These are phyloP conservation scores for Colletotrichum cuscutae DNA, from an alignment of 2,329 filamentous ascomycete genomes.

Conservation along the genomic window DNA sequence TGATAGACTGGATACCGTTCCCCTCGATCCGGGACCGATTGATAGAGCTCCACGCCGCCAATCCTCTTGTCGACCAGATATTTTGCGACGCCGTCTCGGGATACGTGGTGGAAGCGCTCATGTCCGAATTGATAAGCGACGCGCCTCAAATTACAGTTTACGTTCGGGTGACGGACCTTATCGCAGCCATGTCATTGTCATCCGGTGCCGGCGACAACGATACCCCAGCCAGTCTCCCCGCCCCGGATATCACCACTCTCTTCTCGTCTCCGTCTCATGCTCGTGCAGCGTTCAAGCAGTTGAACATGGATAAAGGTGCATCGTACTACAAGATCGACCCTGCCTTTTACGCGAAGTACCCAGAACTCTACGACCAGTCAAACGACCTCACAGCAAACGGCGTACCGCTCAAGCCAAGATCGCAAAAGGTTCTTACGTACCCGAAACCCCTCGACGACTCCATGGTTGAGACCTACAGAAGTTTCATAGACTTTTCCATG, in stretches of 20 bases:
- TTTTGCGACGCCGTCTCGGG: slow-evolving; percentile 46
- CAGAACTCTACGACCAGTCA: slow-evolving; percentile 42
- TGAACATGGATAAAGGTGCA: slow-evolving; percentile 46
- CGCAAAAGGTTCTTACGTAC: slow-evolving; percentile 42
- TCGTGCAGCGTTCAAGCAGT: slow-evolving; percentile 39
- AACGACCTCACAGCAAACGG: slow-evolving; percentile 41
- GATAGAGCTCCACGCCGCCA: slow-evolving; percentile 44
- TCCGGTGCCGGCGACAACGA: background rate
- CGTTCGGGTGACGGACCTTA: slow-evolving; percentile 43
- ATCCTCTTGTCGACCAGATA: slow-evolving; percentile 44
- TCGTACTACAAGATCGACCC: slow-evolving; percentile 47
- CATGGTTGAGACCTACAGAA: slow-evolving; percentile 45
- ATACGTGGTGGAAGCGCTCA: slow-evolving; percentile 43
- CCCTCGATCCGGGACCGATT: slow-evolving; percentile 42
- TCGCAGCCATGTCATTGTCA: slow-evolving; percentile 36
- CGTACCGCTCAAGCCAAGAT: slow-evolving; percentile 39
- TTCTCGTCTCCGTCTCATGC: slow-evolving; percentile 41
- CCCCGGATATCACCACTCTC: slow-evolving; percentile 37
- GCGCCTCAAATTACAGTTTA: slow-evolving; percentile 42
- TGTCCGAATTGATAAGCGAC: slow-evolving; percentile 42
- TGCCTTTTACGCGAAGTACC: slow-evolving; percentile 45
- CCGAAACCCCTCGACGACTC: slow-evolving; percentile 41
- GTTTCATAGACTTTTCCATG: slow-evolving; percentile 46
- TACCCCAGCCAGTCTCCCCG: slow-evolving; percentile 36
- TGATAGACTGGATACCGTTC: slow-evolving; percentile 42